Evolutionary conservation across 495 filamentous ascomycete species (phyloP).

Genomic region (Pyronema omphalodes): DNA sequence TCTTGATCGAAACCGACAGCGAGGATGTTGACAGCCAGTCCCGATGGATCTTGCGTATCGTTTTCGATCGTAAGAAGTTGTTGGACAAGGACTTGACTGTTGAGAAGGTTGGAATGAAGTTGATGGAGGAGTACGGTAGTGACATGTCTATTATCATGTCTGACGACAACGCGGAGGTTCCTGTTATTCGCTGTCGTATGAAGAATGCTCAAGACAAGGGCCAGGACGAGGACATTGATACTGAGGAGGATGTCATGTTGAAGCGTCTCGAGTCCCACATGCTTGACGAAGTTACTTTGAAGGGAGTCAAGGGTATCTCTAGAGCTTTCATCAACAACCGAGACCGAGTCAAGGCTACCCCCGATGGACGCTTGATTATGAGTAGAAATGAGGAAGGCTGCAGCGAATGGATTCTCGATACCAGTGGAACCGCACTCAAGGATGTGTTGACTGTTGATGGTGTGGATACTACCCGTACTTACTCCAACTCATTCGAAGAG

Average conservation of each 20-base stretch:
- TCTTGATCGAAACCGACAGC: constrained; percentile 75
- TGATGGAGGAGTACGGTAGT: constrained; percentile 71
- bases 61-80: constrained; percentile 81
- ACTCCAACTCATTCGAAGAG: constrained; percentile 88
- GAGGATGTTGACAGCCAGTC: constrained; percentile 63
- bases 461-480: constrained; percentile 76
- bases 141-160: constrained; percentile 90
- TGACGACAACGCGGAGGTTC: constrained; percentile 92
- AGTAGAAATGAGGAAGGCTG: constrained; percentile 52
- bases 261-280: constrained; percentile 83
- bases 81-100: constrained; percentile 86
- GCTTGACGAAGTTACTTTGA: constrained; percentile 71
- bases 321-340: constrained; percentile 83
- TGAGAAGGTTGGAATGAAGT: constrained; percentile 73
- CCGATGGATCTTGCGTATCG: constrained; percentile 83
- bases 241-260: constrained; percentile 75
- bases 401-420: constrained; percentile 90
- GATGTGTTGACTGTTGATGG: constrained; percentile 71
- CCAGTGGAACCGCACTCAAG: constrained; percentile 66
- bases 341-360: constrained; percentile 38
- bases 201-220: constrained; percentile 51
- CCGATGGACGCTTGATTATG: constrained; percentile 50
- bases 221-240: constrained; percentile 55
- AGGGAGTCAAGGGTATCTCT: constrained; percentile 73
- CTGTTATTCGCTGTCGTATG: constrained; percentile 83